Evolutionary conservation across 495 filamentous ascomycete species (phyloP).

Genomic region (Rusavskia elegans): DNA sequence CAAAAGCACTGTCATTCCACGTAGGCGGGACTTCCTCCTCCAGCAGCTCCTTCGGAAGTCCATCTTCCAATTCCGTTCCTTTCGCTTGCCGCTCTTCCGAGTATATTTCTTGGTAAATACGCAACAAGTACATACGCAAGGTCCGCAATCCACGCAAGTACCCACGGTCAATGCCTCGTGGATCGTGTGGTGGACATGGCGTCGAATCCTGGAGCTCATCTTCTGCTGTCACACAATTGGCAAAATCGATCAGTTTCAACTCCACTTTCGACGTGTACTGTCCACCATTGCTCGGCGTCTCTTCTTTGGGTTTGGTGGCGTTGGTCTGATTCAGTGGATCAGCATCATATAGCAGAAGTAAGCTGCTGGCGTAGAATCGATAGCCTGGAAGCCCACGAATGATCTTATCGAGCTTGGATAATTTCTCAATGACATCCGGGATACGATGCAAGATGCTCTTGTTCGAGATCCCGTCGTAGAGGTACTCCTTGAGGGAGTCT

Average conservation of each 20-base stretch:
- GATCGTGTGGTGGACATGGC: constrained; percentile 68
- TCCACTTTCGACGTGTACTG: constrained; percentile 44
- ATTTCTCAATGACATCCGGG: constrained; percentile 68
- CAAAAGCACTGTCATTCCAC: constrained; percentile 9
- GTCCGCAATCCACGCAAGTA: constrained; percentile 76
- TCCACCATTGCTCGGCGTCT: constrained; percentile 9
- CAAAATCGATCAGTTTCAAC: constrained; percentile 96
- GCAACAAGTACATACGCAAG: constrained; percentile 70
- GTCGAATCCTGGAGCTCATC: constrained; percentile 45
- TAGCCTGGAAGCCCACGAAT: constrained; percentile 67
- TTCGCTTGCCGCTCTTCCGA: constrained; percentile 25
- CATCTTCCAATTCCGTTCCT: constrained; percentile 14
- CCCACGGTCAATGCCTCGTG: constrained; percentile 66
- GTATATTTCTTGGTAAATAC: constrained; percentile 67
- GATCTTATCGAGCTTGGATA: constrained; percentile 66
- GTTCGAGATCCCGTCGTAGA: constrained; percentile 79
- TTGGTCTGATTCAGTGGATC: constrained; percentile 19
- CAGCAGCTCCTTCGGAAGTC: constrained; percentile 17
- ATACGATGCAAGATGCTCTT: constrained; percentile 68
- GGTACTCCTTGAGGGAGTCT: constrained; percentile 70
- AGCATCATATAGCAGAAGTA: constrained; percentile 79
- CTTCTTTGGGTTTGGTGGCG: constrained; percentile 5
- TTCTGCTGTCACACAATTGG: constrained; percentile 86
- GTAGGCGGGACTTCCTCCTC: constrained; percentile 10
- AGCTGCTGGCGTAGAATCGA: constrained; percentile 88